These are phyloP conservation scores for Neofusicoccum parvum DNA, from an alignment of 2,329 filamentous ascomycete genomes.

Conservation along the genomic window DNA sequence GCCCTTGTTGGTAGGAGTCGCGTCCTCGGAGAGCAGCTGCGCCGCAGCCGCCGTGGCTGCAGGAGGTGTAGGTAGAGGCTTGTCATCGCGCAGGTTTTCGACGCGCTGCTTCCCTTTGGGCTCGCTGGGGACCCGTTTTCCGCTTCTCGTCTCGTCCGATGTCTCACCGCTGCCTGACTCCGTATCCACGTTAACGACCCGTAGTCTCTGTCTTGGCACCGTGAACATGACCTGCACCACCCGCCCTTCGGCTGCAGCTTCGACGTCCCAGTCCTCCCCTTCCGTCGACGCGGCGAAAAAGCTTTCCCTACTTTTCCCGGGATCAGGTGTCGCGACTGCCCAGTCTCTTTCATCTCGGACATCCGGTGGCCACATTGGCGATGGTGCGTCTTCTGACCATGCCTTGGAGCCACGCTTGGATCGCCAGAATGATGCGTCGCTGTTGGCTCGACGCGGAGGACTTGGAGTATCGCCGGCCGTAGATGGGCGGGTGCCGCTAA, in stretches of 20 bases:
- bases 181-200: slow-evolving; percentile 72
- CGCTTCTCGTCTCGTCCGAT: slow-evolving; percentile 4
- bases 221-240: slow-evolving; percentile 78
- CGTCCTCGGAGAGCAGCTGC: not conserved
- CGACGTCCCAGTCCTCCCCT: slow-evolving; percentile 52
- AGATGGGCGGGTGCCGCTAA: slow-evolving; percentile 5
- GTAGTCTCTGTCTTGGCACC: slow-evolving; percentile 79
- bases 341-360: slow-evolving; percentile 40
- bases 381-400: slow-evolving; percentile 37
- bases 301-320: slow-evolving; percentile 26
- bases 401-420: slow-evolving; percentile 46
- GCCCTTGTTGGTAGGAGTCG: not conserved
- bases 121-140: not conserved
- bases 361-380: slow-evolving; percentile 46
- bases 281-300: slow-evolving; percentile 26
- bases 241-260: slow-evolving; percentile 48
- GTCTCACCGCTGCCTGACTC: slow-evolving; percentile 1
- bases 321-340: slow-evolving; percentile 25
- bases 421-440: slow-evolving; percentile 47
- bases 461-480: not conserved
- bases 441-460: slow-evolving; percentile 45
- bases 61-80: not conserved
- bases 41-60: not conserved
- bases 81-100: not conserved
- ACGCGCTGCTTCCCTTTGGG: slow-evolving; percentile 13